phyloP scores from a whole-genome alignment of 2,329 filamentous ascomycete species.

The Boeremia exigua region DNA sequence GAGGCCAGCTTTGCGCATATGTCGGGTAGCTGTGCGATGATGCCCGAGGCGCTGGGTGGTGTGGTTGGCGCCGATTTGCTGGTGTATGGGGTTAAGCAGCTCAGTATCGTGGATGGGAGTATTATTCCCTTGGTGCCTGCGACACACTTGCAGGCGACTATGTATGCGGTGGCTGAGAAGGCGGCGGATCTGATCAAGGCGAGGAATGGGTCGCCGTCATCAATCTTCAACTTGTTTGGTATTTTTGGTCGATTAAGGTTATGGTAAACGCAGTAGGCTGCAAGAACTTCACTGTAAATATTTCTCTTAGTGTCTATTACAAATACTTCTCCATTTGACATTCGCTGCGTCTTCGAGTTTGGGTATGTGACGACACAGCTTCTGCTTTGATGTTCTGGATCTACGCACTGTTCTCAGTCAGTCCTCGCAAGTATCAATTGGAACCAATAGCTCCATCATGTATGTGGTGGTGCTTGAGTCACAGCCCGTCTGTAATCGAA shows the following conservation, averaged over 20 bases:
- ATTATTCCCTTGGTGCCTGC: slow-evolving; percentile 39
- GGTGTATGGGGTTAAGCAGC: slow-evolving; percentile 33
- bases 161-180: slow-evolving; percentile 44
- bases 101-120: slow-evolving; percentile 43
- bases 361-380: too few species aligned
- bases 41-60: slow-evolving; percentile 36
- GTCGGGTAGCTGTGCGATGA: slow-evolving; percentile 37
- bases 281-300: slow-evolving; percentile 5
- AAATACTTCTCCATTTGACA: neutral
- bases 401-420: too few species aligned
- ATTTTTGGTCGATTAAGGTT: neutral
- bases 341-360: neutral
- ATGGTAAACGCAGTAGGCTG: neutral
- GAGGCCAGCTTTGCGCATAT: slow-evolving; percentile 35
- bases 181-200: slow-evolving; percentile 41
- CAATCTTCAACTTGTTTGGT: neutral
- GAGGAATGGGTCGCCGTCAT: neutral
- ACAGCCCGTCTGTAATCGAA: too few species aligned
- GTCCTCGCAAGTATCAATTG: too few species aligned
- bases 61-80: slow-evolving; percentile 31
- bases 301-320: neutral
- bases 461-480: too few species aligned
- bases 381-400: too few species aligned
- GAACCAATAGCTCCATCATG: too few species aligned
- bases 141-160: slow-evolving; percentile 37